These are phyloP conservation scores for Vigna mungo DNA, from an alignment of 306 rosid genomes.

Conservation along the genomic window DNA sequence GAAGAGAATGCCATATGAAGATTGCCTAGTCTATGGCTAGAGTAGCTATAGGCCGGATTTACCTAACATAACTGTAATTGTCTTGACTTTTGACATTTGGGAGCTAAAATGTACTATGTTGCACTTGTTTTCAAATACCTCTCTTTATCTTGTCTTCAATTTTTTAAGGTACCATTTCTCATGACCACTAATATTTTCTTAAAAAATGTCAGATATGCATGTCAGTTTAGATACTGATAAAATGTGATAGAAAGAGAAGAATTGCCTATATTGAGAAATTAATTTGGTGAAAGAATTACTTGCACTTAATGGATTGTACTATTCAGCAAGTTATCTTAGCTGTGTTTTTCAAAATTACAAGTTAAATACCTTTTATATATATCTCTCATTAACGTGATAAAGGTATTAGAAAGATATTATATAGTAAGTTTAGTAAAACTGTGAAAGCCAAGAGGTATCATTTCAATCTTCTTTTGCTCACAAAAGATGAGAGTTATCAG, in stretches of 20 bases:
- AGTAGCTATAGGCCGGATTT: slow-evolving; percentile 40
- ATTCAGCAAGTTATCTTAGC: background rate
- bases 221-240: background rate
- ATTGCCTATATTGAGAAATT: background rate
- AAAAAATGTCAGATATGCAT: background rate
- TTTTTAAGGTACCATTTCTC: slow-evolving; percentile 37
- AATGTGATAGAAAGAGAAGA: background rate
- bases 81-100: slow-evolving; percentile 46
- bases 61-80: slow-evolving; percentile 45
- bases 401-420: background rate
- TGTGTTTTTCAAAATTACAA: background rate
- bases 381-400: background rate
- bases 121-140: background rate
- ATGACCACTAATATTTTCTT: slow-evolving; percentile 1
- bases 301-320: slow-evolving; percentile 1
- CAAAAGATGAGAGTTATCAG: background rate
- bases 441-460: too few species aligned
- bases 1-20: slow-evolving; percentile 29
- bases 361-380: background rate
- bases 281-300: background rate
- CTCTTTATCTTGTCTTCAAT: slow-evolving; percentile 28
- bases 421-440: too few species aligned
- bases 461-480: background rate
- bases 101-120: slow-evolving; percentile 25
- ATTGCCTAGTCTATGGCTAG: slow-evolving; percentile 27